Base-by-base conservation (phyloP, 805 yeast species). In the Babjeviella inositovora region DNA sequence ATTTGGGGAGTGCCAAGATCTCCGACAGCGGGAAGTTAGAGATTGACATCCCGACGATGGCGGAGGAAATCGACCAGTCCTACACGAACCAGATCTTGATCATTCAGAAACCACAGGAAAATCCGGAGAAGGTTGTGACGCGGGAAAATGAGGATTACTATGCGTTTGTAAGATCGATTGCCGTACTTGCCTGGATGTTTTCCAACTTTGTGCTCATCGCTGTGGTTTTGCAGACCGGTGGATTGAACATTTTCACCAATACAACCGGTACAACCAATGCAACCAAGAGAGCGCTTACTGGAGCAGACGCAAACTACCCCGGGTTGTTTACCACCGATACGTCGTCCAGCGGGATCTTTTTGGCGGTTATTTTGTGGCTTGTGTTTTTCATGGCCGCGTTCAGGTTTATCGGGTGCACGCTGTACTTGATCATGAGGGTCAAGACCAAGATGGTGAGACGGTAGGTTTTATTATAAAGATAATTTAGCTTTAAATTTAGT, bases 381-480 rank as follows among this genome's bases (percentile, higher is more conserved):
- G 74, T 67, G 19, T 75, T 76, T 2, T 59, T 67, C 21, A 49
- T 70, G 52, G 73, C 77, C 1, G 41, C 61, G 7, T 57, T 70
- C 45, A 41, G 76, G 20, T 55, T 70, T 29, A 30, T 62, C 23
- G 79, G 79, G 6, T 61, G 72, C 34, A 29, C 52, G 7, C 25
- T 50, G 11, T 70, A 67, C 40, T 52, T 70, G 42, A 24, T 52
- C n/a, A n/a, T n/a, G n/a, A n/a, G n/a, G n/a, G n/a, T n/a, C n/a
- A n/a, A n/a, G n/a, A n/a, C n/a, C n/a, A n/a, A n/a, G n/a, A n/a
- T n/a, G n/a, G n/a, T n/a, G n/a, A n/a, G n/a, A n/a, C n/a, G n/a
- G n/a, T n/a, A n/a, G n/a, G n/a, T n/a, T n/a, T n/a, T n/a, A n/a
- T n/a, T n/a, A n/a, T n/a, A n/a, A n/a, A n/a, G n/a, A n/a, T n/a